Evolutionary conservation across 495 filamentous ascomycete species (phyloP).

Genomic region (Xylaria intraflava): DNA sequence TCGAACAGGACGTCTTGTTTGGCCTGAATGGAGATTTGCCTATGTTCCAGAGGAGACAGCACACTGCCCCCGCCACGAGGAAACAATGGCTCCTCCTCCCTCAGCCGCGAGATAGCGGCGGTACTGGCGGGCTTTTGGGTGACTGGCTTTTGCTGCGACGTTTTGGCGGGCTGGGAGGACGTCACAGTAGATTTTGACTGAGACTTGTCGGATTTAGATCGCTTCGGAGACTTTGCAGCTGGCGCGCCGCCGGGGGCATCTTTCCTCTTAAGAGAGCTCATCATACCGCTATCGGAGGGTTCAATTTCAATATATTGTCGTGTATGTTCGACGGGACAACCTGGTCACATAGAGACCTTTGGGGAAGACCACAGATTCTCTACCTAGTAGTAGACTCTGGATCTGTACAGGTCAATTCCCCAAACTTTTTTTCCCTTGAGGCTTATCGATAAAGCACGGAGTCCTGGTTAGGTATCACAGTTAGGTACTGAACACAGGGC

Average conservation of each 20-base stretch:
- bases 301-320: neutral
- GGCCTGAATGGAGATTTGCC: constrained; percentile 92
- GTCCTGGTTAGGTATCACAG: too few species aligned
- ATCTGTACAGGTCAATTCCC: constrained; percentile 1
- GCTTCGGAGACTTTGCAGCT: constrained; percentile 37
- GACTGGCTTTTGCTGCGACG: constrained; percentile 22
- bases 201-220: constrained; percentile 35
- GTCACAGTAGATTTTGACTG: constrained; percentile 18
- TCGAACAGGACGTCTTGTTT: constrained; percentile 91
- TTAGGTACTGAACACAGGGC: too few species aligned
- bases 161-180: constrained; percentile 12
- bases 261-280: constrained; percentile 44
- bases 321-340: neutral
- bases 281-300: constrained; percentile 16
- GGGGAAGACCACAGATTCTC: too few species aligned
- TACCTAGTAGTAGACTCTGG: too few species aligned
- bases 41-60: constrained; percentile 87
- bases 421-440: constrained; percentile 8
- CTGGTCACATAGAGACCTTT: neutral
- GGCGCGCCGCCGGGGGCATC: constrained; percentile 38
- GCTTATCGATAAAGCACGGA: constrained; percentile 13
- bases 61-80: constrained; percentile 88
- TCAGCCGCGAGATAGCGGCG: constrained; percentile 31
- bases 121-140: constrained; percentile 22
- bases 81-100: constrained; percentile 80